Base-by-base conservation (phyloP, 441 rosid species). In the Pelargonium myrrhifolium region DNA sequence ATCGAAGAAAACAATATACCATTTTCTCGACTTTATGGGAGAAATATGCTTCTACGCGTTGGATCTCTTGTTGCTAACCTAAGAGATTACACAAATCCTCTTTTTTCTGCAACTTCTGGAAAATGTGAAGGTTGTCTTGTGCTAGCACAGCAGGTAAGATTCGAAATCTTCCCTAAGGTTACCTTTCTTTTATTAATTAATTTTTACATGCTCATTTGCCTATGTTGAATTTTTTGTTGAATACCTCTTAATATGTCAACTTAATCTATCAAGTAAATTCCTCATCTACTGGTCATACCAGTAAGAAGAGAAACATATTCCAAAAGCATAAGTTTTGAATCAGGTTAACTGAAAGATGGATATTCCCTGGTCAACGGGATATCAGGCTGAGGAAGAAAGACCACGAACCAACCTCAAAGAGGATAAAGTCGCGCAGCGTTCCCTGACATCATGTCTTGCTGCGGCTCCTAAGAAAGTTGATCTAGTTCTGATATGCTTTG, bases 121-220 rank as follows among this genome's bases (percentile, higher is more conserved):
- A 89, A 87, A 84, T 93, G 97, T 71, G 91, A 93, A 85, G 99
- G 98, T 66, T 74, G 87, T 43, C 65, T 96, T 72, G 90, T 96
- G 64, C 86, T 96, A 64, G 97, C 99, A 17, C 99, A 96, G 83
- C 99, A 96, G 98, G 99, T 96, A 74, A 77, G 42, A 1, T 73
- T 62, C 74, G 26, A 24, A 49, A 43, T 43, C 62, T 11, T 66
- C 64, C 64, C 35, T 43, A 85, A 73, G 93, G 94, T 72, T 58
- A 58, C 62, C 62, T 6, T 58, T 31, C 6, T 17, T 9, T 58
- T 58, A 24, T 58, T 58, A 21, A 58, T 58, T 58, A 31, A 31
- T 58, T 58, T 58, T n/a, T 9, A 22, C 62, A 9, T 58, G 4
- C 11, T 92, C 97, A 28, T 97, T 96, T 83, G 91, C 93, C 61